phyloP scores from a whole-genome alignment of 108 stramenopile species.

The Hondaea fermentalgiana region DNA sequence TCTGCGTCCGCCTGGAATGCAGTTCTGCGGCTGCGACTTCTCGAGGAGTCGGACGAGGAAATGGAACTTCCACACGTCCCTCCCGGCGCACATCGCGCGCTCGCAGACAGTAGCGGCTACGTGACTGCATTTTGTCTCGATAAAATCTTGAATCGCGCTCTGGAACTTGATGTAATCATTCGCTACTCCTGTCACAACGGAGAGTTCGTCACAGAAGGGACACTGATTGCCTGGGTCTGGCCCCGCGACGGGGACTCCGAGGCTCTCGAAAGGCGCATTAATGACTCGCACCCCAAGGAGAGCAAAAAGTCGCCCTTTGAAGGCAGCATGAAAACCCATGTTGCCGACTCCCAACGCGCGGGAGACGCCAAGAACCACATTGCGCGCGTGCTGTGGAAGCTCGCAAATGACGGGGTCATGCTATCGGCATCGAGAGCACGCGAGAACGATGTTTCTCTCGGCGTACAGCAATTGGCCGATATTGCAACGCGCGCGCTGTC shows the following conservation, averaged over 20 bases:
- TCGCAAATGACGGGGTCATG: neutral
- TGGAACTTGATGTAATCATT: neutral
- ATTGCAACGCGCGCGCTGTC: neutral
- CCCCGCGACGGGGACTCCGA: neutral
- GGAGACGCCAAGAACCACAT: neutral
- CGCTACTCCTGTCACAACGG: neutral
- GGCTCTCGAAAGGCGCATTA: neutral
- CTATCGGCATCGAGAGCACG: neutral
- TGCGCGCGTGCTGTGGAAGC: neutral
- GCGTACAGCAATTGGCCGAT: neutral
- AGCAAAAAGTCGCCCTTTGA: neutral
- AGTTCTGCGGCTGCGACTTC: neutral
- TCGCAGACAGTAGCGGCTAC: neutral
- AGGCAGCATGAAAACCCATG: neutral
- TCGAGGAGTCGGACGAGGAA: neutral
- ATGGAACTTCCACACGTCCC: neutral
- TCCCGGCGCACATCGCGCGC: neutral
- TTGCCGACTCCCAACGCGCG: neutral
- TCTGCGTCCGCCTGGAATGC: neutral
- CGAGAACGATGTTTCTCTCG: neutral
- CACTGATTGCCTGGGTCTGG: neutral
- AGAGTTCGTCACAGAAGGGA: neutral
- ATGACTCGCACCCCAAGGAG: neutral
- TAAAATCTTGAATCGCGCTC: neutral
- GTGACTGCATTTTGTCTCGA: neutral